Base-by-base conservation (phyloP, 2,329 filamentous ascomycete genomes). In the Cercospora canescens region DNA sequence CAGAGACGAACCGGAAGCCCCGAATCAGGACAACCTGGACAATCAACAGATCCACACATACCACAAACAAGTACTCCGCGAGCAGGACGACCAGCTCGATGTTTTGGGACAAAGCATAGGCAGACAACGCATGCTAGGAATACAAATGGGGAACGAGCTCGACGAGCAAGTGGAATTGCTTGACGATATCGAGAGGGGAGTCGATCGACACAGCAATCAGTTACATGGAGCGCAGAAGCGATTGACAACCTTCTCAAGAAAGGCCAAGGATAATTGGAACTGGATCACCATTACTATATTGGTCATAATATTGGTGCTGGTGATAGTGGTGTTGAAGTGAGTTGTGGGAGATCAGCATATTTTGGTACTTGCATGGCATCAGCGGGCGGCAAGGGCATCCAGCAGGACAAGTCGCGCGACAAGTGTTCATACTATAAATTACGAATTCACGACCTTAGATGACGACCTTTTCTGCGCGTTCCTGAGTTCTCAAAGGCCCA, bases 41-140 rank as follows among this genome's bases (percentile, higher is more conserved):
- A 98, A 98, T 79, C 84, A 90, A 77, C 93, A 97, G 80, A 89
- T 98, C 70, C 91, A 97, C 80, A 84, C 86, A 24, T 94, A 96
- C 79, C 95, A 99, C 80, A 83, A 85, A 63, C 88, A 88, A 68
- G 88, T 97, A 28, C 83, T 99, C 39, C 85, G 86, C n/a, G 89
- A 97, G 68, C 95, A 99, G 80, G 95, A 99, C 76, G 91, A 92
- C 70, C 93, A 97, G 78, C 85, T 99, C n/a, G 94, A 98, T 77
- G 85, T 86, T 9, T 83, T 99, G 4, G 92, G 94, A n/a, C 87
- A 89, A 74, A 92, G 88, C 65, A 97, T 99, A 72, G 87, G 91
- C 4, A 88, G 95, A 41, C 95, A 98, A 82, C 86, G 96, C 58
- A 92, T 98, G 81, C 84, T 99, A 68, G 94, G 91, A 76, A 96